These are phyloP conservation scores for Ilyonectria robusta DNA, from an alignment of 2,329 filamentous ascomycete species.

Conservation along the genomic window DNA sequence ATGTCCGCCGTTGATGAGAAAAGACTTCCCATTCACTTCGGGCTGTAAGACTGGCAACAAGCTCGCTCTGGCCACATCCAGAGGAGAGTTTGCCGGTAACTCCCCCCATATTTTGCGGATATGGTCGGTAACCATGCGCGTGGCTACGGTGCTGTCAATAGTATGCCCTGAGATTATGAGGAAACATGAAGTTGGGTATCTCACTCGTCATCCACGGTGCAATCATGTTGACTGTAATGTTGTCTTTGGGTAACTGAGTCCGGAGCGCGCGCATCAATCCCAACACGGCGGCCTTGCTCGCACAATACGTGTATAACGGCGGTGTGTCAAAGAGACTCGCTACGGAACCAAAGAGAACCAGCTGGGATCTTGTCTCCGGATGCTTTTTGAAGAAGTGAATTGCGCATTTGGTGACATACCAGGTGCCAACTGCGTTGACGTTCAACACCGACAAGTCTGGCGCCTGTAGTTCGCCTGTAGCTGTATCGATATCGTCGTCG, in stretches of 20 bases:
- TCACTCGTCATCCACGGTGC: constrained; percentile 31
- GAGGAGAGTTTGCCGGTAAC: constrained; percentile 16
- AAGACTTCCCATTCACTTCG: constrained; percentile 21
- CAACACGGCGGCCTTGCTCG: constrained; percentile 24
- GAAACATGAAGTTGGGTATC: background rate
- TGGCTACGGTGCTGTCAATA: background rate
- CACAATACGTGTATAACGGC: constrained; percentile 24
- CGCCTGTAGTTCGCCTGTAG: background rate
- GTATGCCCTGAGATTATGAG: background rate
- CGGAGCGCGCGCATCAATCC: constrained; percentile 22
- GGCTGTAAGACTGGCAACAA: constrained; percentile 9
- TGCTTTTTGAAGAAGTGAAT: constrained; percentile 28
- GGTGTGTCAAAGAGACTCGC: constrained; percentile 23
- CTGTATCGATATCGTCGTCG: background rate
- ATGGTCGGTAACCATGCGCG: constrained; percentile 17
- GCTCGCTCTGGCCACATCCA: constrained; percentile 20
- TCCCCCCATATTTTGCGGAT: constrained; percentile 16
- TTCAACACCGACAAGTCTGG: constrained; percentile 15
- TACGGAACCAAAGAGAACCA: constrained; percentile 20
- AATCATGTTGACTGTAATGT: constrained; percentile 25
- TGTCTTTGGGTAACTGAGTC: constrained; percentile 13
- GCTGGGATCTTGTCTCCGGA: constrained; percentile 24
- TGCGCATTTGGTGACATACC: constrained; percentile 21
- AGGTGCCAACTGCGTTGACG: constrained; percentile 20
- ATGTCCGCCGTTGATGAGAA: constrained; percentile 20